Conservation (phyloP, 176 grass and related monocot genomes). For the Bromus sterilis region DNA sequence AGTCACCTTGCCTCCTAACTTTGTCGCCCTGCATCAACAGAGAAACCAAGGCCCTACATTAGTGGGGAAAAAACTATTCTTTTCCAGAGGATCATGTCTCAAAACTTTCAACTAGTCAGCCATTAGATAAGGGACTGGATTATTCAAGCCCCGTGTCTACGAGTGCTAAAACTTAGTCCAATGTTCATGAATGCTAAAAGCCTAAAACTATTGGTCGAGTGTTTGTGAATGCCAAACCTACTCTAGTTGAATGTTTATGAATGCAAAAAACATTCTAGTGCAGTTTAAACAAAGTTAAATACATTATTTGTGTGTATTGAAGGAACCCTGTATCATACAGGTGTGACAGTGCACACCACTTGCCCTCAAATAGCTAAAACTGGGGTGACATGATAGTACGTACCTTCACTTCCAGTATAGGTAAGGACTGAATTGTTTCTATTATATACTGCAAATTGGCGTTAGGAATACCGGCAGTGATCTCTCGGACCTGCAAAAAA, state of each 20-base stretch:
- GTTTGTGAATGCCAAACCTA: not conserved
- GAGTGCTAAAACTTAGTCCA: not conserved
- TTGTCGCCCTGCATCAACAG: constrained; percentile 37
- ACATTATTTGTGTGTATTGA: not conserved
- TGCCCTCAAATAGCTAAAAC: not conserved
- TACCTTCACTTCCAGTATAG: constrained; percentile 63
- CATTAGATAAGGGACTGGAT: not conserved
- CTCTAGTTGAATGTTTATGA: not conserved
- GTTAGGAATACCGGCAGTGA: constrained; percentile 34
- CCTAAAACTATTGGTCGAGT: not conserved
- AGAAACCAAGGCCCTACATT: not conserved
- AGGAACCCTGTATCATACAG: not conserved
- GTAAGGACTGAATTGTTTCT: constrained; percentile 44
- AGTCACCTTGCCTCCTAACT: constrained; percentile 48
- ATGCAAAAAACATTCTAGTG: not conserved
- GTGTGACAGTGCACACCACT: not conserved
- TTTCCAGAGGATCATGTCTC: not conserved
- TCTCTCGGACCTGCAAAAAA: constrained; percentile 41
- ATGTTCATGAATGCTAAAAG: not conserved
- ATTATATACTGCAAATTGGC: constrained; percentile 42
- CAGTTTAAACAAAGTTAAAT: not conserved
- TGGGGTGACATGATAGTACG: not conserved
- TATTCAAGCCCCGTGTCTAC: not conserved
- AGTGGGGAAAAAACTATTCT: not conserved
- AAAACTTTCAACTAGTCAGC: not conserved